Percentiles rank a stretch among this genome's conserved stretches.
These are phyloP conservation scores for Camellia japonica DNA, from an alignment of 148 eudicot genomes.

Conservation along the genomic window DNA sequence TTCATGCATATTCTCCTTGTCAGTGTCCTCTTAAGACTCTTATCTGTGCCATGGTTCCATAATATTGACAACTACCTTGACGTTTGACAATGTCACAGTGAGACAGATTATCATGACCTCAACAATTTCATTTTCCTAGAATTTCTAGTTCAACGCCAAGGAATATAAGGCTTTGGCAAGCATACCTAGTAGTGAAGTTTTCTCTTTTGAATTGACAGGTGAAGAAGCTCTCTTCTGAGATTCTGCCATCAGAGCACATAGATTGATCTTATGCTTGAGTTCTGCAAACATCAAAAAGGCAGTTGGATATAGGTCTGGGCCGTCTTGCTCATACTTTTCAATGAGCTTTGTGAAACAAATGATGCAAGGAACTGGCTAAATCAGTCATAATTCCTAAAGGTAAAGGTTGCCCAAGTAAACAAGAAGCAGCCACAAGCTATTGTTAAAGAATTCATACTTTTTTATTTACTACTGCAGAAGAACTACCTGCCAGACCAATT, in stretches of 20 bases:
- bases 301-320: background rate
- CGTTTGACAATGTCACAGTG: background rate
- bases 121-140: background rate
- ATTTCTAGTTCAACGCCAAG: background rate
- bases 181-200: constrained; percentile 35
- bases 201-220: constrained; percentile 31
- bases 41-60: background rate
- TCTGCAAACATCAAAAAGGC: background rate
- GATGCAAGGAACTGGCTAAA: background rate
- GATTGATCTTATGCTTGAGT: background rate
- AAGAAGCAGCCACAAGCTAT: background rate
- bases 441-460: background rate
- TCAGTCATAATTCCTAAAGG: background rate
- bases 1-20: background rate
- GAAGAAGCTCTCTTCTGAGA: constrained; percentile 31
- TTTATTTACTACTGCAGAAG: background rate
- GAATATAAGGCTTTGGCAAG: background rate
- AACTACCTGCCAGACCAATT: background rate
- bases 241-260: constrained; percentile 1
- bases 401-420: background rate
- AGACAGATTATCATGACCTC: background rate
- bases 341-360: background rate
- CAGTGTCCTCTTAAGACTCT: background rate
- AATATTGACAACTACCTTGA: background rate
- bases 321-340: background rate